Conservation (phyloP, 2,329 filamentous ascomycete genomes). For the Colletotrichum noveboracense region DNA sequence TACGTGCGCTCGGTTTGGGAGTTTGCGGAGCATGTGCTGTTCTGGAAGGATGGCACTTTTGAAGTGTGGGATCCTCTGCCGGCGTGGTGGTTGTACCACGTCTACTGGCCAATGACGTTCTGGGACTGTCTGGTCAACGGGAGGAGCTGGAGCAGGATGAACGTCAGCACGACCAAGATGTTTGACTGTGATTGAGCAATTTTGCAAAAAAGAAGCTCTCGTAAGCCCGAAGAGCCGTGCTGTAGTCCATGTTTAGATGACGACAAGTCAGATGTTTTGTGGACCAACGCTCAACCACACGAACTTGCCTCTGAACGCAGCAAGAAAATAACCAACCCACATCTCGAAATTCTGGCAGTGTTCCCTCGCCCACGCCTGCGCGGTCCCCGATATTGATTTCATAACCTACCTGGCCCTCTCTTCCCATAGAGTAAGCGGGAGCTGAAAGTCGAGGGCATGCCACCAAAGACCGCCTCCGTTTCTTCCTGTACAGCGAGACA, state of each 20-base stretch:
- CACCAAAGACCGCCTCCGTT: not conserved
- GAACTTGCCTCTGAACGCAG: not conserved
- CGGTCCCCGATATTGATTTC: not conserved
- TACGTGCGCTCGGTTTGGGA: constrained; percentile 24
- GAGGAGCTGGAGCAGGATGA: constrained; percentile 66
- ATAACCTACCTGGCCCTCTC: not conserved
- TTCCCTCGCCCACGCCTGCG: not conserved
- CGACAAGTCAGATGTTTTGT: not conserved
- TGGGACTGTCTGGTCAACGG: constrained; percentile 45
- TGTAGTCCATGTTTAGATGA: not conserved
- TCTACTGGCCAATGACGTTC: constrained; percentile 62
- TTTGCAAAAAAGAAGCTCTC: accelerated
- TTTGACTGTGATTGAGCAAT: constrained; percentile 27
- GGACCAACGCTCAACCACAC: not conserved
- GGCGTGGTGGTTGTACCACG: constrained; percentile 60
- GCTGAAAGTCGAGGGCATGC: not conserved
- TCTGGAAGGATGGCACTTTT: constrained; percentile 62
- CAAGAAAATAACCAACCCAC: not conserved
- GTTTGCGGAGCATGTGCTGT: constrained; percentile 43
- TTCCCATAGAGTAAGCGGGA: not conserved
- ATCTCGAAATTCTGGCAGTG: not conserved
- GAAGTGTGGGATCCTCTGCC: constrained; percentile 61
- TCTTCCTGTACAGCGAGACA: not conserved
- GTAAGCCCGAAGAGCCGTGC: not conserved
- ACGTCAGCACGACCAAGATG: constrained; percentile 64